Evolutionary conservation across 2,329 filamentous ascomycete genomes (phyloP).

Genomic region (Exophiala aquamarina): DNA sequence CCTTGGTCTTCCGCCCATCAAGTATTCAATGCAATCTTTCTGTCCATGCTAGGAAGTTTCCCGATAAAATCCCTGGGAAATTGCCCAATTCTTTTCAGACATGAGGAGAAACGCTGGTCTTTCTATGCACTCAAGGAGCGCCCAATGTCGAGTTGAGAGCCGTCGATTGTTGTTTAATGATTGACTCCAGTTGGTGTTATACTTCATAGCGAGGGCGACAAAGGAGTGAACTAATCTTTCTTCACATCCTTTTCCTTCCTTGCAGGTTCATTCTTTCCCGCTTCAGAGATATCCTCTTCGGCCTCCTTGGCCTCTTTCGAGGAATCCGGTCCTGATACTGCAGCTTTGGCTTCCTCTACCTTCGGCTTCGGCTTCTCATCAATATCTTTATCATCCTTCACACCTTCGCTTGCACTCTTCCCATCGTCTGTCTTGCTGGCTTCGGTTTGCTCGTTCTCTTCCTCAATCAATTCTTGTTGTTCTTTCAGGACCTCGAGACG

Average conservation of each 20-base stretch:
- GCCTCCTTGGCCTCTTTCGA: constrained; percentile 54
- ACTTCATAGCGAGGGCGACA: neutral
- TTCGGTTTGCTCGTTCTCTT: constrained; percentile 91
- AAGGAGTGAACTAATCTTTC: constrained; percentile 16
- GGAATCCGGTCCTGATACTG: constrained; percentile 56
- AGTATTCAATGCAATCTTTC: too few relatives aligned
- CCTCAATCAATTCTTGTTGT: constrained; percentile 95
- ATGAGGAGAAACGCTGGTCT: too few relatives aligned
- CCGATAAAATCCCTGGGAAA: too few relatives aligned
- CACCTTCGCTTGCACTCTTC: constrained; percentile 59
- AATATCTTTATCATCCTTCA: constrained; percentile 83
- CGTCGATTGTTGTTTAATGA: too few relatives aligned
- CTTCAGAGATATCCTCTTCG: constrained; percentile 42
- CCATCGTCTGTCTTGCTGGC: constrained; percentile 71
- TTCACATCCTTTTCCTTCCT: constrained; percentile 26
- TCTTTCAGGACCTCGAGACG: constrained; percentile 96
- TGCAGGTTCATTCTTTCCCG: constrained; percentile 36
- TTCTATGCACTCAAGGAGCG: too few relatives aligned
- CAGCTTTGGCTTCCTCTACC: constrained; percentile 47
- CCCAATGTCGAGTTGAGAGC: too few relatives aligned
- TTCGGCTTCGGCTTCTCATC: constrained; percentile 79
- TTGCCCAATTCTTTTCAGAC: too few relatives aligned
- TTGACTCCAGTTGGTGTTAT: too few relatives aligned
- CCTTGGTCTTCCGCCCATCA: too few relatives aligned
- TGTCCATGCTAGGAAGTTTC: too few relatives aligned